phyloP scores from a whole-genome alignment of 192 early-diverging fungal species.

The Rhizoclosmatium globosum region DNA sequence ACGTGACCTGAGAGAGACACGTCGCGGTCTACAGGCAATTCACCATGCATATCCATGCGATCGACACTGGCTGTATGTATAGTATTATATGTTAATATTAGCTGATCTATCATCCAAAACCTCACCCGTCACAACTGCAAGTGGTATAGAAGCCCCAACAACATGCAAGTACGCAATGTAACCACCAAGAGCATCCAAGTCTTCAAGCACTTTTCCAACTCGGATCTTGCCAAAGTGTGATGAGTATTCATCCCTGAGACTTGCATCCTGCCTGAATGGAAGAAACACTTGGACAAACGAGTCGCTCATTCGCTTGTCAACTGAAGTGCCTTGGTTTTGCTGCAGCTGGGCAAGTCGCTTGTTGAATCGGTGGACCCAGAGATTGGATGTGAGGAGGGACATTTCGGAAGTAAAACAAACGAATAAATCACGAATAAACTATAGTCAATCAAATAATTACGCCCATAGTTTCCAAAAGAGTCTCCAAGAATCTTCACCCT shows the following conservation, averaged over 20 bases:
- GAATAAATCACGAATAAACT: no score
- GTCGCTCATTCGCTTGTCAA: slow-evolving; percentile 36
- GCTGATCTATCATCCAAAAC: background rate
- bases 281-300: slow-evolving; percentile 80
- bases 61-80: slow-evolving; percentile 74
- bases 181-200: slow-evolving; percentile 82
- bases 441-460: no score
- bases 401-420: no score
- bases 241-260: slow-evolving; percentile 84
- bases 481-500: no score
- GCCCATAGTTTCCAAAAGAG: no score
- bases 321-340: background rate
- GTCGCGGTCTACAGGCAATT: slow-evolving; percentile 70
- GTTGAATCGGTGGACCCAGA: slow-evolving; percentile 30
- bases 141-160: slow-evolving; percentile 54
- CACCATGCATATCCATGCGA: slow-evolving; percentile 79
- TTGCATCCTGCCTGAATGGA: slow-evolving; percentile 78
- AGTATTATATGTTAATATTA: background rate
- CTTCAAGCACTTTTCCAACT: slow-evolving; percentile 87
- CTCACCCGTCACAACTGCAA: slow-evolving; percentile 79
- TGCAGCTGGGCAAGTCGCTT: background rate
- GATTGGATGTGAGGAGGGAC: background rate
- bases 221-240: slow-evolving; percentile 76
- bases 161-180: slow-evolving; percentile 84
- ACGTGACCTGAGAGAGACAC: slow-evolving; percentile 82